Evolutionary conservation across 2,329 filamentous ascomycete species (phyloP), one percentile per base, ranked within the genome.

Genomic region (Bipolaris cookei): DNA sequence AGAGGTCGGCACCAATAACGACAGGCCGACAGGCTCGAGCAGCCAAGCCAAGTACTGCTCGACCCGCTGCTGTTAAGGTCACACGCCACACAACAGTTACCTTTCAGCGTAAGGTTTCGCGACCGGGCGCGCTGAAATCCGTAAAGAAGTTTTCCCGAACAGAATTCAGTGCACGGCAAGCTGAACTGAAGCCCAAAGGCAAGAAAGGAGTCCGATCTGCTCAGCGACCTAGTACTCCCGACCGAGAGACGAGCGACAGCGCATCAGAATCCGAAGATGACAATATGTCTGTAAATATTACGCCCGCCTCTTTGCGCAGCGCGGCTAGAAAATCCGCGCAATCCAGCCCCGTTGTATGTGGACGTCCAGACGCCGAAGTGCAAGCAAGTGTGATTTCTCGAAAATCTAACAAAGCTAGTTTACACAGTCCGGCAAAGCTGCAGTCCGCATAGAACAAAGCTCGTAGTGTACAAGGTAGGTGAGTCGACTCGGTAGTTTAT

Each of bases 281-380:
- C 7, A 64, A 68, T 10, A 52, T 55, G 5, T 72, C 72, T 3
- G 66, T 68, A 8, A 76, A 75, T 28, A 75, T 76, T 28, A 76
- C 73, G 7, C 72, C 73, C n/a, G 71, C 71, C 3, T 74, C 72
- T 25, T 63, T 76, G 4, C 71, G 73, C 34, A 75, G 72, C 52
- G 72, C 73, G 14, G 61, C 63, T 11, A 71, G 61, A 47, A 67
- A 57, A 13, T 57, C 60, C 10, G 45, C 25, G 1, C 45, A 48
- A 37, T 11, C 30, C 10, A 60, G 56, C 21, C 53, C 59, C 25
- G 23, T 50, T n/a, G 7, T 20, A 42, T 44, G 28, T 14, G 20
- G 21, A 21, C 23, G 37, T 13, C 34, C 16, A n/a, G 42, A 32
- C 25, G 18, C 16, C 0, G 28, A 43, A 23, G 7, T 34, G 18